Base-by-base conservation (phyloP, 1,284 basidiomycete species). In the Cryptococcus sp. region DNA sequence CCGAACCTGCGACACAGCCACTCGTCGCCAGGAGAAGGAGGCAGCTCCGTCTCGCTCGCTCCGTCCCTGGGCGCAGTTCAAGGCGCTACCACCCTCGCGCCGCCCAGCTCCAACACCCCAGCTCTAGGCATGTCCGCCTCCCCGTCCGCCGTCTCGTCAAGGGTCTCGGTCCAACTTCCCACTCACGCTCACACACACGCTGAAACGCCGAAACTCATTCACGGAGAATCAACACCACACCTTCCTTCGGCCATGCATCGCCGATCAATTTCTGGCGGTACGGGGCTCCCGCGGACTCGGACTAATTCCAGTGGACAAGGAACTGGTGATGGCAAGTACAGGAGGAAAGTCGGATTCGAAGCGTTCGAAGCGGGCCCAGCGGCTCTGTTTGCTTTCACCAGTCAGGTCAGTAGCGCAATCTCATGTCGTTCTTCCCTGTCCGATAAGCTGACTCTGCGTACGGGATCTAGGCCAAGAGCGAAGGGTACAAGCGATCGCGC, bases 291-390 rank as follows among this genome's bases (percentile, higher is more conserved):
- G 1, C 50, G 71, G 20, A 72, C 73, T 16, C 61, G 66, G 50
- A 74, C 71, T 16, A 68, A 68, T 42, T 68, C 66, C 19, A 69
- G 65, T 55, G 68, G 68, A 15, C 66, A 70, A 22, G 65, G 60
- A n/a, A 44, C 60, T 15, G 61, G 50, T 6, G 75, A 74, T 19
- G 74, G 75, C n/a, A 84, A 84, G 3, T 88, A 88, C 74, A 88
- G 87, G 16, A 84, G 88, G n/a, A 92, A 93, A 75, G 92, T 94
- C 23, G 89, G 88, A 0, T 91, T 91, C 69, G 89, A 91, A 73
- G 90, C 89, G 2, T 89, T 90, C 61, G 87, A 88, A 69, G 83
- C 85, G n/a, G 85, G 82, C 61, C 80, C 76, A 50, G 77, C 65
- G 20, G 72, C 80, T 8, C 61, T 82, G 53, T 81, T 81, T 56